Evolutionary conservation across 2,329 filamentous ascomycete genomes (phyloP).

Genomic region (Exophiala alcalophila): DNA sequence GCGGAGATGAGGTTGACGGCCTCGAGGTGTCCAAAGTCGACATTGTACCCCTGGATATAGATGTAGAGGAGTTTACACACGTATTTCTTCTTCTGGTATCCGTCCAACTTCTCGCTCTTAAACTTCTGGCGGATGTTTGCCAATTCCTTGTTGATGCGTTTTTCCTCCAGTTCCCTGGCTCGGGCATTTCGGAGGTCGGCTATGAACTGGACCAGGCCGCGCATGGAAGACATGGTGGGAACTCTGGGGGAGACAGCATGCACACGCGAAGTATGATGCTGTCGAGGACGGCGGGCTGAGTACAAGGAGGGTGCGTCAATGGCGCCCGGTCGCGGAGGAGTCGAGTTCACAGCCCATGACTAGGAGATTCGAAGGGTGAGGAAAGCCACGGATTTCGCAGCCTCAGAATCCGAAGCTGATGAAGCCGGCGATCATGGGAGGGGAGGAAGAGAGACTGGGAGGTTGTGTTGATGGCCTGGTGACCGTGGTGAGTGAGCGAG

Average conservation of each 20-base stretch:
- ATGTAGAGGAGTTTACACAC: conserved; percentile 99
- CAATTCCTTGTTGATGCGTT: conserved; percentile 98
- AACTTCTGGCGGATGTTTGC: conserved; percentile 99
- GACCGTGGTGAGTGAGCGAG: too few relatives aligned
- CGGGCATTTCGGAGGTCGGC: conserved; percentile 92
- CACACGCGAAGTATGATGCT: too few relatives aligned
- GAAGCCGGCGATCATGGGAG: too few relatives aligned
- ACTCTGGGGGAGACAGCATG: conserved; percentile 5
- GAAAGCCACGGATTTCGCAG: background rate
- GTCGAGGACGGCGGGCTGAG: too few relatives aligned
- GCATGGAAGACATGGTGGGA: conserved; percentile 42
- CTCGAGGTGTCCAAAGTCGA: conserved; percentile 97
- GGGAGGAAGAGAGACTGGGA: too few relatives aligned
- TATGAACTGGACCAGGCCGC: conserved; percentile 94
- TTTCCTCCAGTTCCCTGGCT: conserved; percentile 94
- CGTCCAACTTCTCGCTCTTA: conserved; percentile 88
- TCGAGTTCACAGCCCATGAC: conserved; percentile 5
- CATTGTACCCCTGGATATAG: conserved; percentile 97
- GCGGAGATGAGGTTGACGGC: conserved; percentile 97
- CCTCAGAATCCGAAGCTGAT: too few relatives aligned
- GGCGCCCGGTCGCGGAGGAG: conserved; percentile 4
- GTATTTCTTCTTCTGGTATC: conserved; percentile 99
- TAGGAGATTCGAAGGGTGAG: too few relatives aligned
- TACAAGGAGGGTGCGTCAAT: too few relatives aligned
- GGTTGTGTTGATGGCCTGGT: too few relatives aligned